Percentiles rank a stretch among this genome's conserved stretches.
Evolutionary conservation across 306 rosid genomes (phyloP).

Genomic region (Fragaria vesca): DNA sequence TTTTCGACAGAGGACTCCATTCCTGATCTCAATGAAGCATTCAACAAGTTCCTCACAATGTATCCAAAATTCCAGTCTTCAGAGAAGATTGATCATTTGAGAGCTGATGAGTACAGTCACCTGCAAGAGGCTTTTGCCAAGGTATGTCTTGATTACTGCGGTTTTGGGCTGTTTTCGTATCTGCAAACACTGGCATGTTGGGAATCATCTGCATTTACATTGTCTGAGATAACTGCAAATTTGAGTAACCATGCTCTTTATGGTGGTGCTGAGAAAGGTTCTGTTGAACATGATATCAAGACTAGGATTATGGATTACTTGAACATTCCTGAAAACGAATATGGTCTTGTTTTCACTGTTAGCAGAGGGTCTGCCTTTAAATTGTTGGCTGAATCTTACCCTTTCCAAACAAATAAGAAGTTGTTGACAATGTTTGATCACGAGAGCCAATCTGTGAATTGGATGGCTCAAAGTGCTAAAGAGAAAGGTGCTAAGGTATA

Average conservation of each 20-base stretch:
- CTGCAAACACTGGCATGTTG: slow-evolving; percentile 79
- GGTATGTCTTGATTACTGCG: slow-evolving; percentile 99
- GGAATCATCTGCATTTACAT: slow-evolving; percentile 90
- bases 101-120: slow-evolving; percentile 79
- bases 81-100: slow-evolving; percentile 79
- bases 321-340: slow-evolving; percentile 89
- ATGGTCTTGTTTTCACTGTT: slow-evolving; percentile 95
- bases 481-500: slow-evolving; percentile 87
- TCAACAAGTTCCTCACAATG: slow-evolving; percentile 88
- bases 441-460: slow-evolving; percentile 94
- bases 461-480: slow-evolving; percentile 98
- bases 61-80: slow-evolving; percentile 84
- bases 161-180: slow-evolving; percentile 84
- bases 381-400: slow-evolving; percentile 89
- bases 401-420: slow-evolving; percentile 82
- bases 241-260: slow-evolving; percentile 91
- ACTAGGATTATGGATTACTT: slow-evolving; percentile 83
- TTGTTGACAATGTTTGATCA: slow-evolving; percentile 98
- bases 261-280: slow-evolving; percentile 89
- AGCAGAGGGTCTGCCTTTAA: slow-evolving; percentile 98
- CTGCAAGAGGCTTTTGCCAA: slow-evolving; percentile 58
- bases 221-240: slow-evolving; percentile 92
- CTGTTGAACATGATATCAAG: slow-evolving; percentile 80
- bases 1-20: slow-evolving; percentile 66
- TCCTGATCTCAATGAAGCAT: slow-evolving; percentile 64